Percentiles rank a stretch among this genome's conserved stretches.
Evolutionary conservation across 768 basidiomycete genomes (phyloP).

Genomic region (Hortiboletus campestris): DNA sequence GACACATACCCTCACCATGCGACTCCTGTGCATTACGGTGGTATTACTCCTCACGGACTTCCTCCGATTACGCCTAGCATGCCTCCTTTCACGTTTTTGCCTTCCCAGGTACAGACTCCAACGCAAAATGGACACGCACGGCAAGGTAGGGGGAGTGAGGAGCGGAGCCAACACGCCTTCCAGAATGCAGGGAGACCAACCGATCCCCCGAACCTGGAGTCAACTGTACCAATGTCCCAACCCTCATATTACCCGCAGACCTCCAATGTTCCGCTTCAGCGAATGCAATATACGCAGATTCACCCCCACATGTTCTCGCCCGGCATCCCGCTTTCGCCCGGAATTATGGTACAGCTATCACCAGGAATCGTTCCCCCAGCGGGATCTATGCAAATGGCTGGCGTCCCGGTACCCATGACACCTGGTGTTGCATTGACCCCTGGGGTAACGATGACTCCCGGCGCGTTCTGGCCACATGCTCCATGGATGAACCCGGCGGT

Average conservation of each 20-base stretch:
- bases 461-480: constrained; percentile 67
- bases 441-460: constrained; percentile 68
- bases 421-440: constrained; percentile 45
- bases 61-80: constrained; percentile 96
- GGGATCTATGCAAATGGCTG: constrained; percentile 20
- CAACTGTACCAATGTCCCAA: constrained; percentile 4
- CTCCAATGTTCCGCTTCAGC: constrained; percentile 16
- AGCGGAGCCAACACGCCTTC: background rate
- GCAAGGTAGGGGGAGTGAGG: constrained; percentile 3
- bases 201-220: constrained; percentile 6
- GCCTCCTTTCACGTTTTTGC: constrained; percentile 89
- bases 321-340: constrained; percentile 32
- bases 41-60: constrained; percentile 74
- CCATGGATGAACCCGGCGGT: constrained; percentile 58
- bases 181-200: constrained; percentile 8
- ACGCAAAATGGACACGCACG: constrained; percentile 18
- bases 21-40: constrained; percentile 28
- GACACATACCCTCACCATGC: constrained; percentile 24
- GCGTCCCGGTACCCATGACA: constrained; percentile 26
- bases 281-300: constrained; percentile 24
- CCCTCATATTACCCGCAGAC: constrained; percentile 11
- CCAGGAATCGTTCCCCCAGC: constrained; percentile 22
- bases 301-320: constrained; percentile 30
- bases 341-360: constrained; percentile 29
- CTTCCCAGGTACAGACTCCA: constrained; percentile 39